A percentile compares a stretch with the other conserved stretches of the same genome.
Evolutionary conservation across 768 basidiomycete genomes (phyloP).

Genomic region (Stropharia rugosoannulata): DNA sequence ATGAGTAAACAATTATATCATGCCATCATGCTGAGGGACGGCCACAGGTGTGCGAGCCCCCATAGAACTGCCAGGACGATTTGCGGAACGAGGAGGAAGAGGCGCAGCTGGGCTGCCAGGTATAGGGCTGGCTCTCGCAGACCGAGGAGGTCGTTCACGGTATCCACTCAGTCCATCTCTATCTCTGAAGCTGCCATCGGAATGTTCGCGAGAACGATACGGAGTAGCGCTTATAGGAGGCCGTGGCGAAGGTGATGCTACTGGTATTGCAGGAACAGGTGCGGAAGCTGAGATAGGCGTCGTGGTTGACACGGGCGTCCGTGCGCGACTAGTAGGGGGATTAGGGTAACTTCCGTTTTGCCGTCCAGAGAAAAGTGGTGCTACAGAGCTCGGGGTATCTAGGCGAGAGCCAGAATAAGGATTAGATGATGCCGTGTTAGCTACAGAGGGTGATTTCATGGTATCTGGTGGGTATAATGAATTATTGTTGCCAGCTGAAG

Average conservation of each 20-base stretch:
- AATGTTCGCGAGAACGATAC: constrained; percentile 21
- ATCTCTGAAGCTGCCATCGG: constrained; percentile 18
- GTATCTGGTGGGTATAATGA: constrained; percentile 17
- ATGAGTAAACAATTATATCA: constrained; percentile 46
- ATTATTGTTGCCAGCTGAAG: constrained; percentile 11
- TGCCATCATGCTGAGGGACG: constrained; percentile 56
- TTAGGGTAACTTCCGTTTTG: constrained; percentile 13
- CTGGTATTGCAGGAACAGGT: constrained; percentile 24
- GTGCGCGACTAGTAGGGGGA: constrained; percentile 19
- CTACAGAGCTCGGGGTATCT: constrained; percentile 11
- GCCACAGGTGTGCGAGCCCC: constrained; percentile 50
- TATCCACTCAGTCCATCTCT: constrained; percentile 19
- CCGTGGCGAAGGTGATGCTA: constrained; percentile 33
- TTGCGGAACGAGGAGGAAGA: constrained; percentile 60
- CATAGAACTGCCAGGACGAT: constrained; percentile 59
- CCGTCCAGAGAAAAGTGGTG: constrained; percentile 15
- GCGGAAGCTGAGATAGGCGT: constrained; percentile 19
- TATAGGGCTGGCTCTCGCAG: constrained; percentile 41
- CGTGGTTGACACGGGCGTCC: constrained; percentile 26
- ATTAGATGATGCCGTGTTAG: constrained; percentile 12
- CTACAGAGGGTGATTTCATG: constrained; percentile 13
- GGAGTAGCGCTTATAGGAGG: constrained; percentile 28
- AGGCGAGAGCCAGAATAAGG: constrained; percentile 16
- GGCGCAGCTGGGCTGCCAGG: constrained; percentile 30
- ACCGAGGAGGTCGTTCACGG: constrained; percentile 29